These are phyloP conservation scores for Boletus reticuloceps DNA, from an alignment of 768 basidiomycete genomes.

Conservation along the genomic window DNA sequence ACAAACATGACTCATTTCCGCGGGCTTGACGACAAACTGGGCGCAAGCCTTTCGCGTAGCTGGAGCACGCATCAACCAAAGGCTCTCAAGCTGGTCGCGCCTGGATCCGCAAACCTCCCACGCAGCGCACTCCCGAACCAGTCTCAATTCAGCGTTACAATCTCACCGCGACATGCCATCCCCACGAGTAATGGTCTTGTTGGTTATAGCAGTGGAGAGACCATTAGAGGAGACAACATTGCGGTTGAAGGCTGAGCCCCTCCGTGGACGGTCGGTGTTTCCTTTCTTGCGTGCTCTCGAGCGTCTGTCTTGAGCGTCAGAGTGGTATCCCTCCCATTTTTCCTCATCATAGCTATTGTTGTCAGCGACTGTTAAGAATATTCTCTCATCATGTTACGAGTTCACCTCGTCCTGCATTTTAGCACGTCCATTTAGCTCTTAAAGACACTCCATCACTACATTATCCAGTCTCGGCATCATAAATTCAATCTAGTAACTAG, in stretches of 20 bases:
- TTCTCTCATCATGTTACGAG: conserved; percentile 8
- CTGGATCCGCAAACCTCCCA: conserved; percentile 35
- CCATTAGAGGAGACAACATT: conserved; percentile 9
- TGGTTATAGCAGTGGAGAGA: conserved; percentile 16
- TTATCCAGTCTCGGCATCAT: conserved; percentile 26
- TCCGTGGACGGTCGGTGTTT: conserved; percentile 15
- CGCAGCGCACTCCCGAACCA: conserved; percentile 55
- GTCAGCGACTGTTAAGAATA: conserved; percentile 16
- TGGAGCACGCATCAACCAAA: conserved; percentile 52
- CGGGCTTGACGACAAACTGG: conserved; percentile 46
- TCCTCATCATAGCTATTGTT: background rate
- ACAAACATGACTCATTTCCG: conserved; percentile 13
- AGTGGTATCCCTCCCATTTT: background rate
- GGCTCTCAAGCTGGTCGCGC: conserved; percentile 36
- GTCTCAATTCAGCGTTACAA: conserved; percentile 42
- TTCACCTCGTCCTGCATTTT: conserved; percentile 16
- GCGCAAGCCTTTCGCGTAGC: conserved; percentile 55
- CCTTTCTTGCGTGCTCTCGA: background rate
- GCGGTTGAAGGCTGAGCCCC: conserved; percentile 33
- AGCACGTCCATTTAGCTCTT: conserved; percentile 12
- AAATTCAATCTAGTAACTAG: conserved; percentile 26
- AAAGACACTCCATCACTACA: conserved; percentile 17
- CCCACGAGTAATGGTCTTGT: background rate
- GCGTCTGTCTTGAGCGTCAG: background rate
- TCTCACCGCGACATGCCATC: conserved; percentile 20